Evolutionary conservation across 345 rosid species (phyloP).

Genomic region (Brassica rapa): DNA sequence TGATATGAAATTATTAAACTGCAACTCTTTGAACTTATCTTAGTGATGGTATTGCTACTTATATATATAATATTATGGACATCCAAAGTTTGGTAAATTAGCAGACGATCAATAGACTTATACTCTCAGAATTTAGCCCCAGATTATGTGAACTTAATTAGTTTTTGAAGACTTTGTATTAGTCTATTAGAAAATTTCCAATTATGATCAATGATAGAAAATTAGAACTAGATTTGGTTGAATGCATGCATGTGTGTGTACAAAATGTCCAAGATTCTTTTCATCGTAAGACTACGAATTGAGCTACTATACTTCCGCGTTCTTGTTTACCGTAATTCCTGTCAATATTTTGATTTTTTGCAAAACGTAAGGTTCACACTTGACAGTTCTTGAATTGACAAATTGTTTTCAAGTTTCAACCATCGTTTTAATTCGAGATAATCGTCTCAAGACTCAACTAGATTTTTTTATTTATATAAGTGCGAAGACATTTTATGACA

Average conservation of each 20-base stretch:
- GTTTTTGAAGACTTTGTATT: slow-evolving; percentile 10
- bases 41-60: neutral
- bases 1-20: neutral
- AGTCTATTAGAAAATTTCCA: neutral
- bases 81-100: neutral
- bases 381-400: neutral
- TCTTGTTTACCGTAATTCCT: neutral
- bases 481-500: neutral
- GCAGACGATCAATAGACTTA: slow-evolving; percentile 1
- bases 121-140: neutral
- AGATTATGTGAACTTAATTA: slow-evolving; percentile 23
- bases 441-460: neutral
- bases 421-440: neutral
- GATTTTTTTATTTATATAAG: neutral
- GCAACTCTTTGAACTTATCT: neutral
- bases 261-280: slow-evolving; percentile 37
- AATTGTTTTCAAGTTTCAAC: slow-evolving; percentile 12
- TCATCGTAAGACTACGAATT: slow-evolving; percentile 18
- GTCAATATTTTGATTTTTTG: slow-evolving; percentile 25
- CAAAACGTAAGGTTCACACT: neutral
- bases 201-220: no score
- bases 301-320: slow-evolving; percentile 6
- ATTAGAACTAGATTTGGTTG: neutral
- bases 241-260: slow-evolving; percentile 10
- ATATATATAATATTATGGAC: neutral